A percentile compares a stretch with the other conserved stretches of the same genome.
Conservation (phyloP, 371 early-diverging fungal species). For the Rhizopus stolonifer region DNA sequence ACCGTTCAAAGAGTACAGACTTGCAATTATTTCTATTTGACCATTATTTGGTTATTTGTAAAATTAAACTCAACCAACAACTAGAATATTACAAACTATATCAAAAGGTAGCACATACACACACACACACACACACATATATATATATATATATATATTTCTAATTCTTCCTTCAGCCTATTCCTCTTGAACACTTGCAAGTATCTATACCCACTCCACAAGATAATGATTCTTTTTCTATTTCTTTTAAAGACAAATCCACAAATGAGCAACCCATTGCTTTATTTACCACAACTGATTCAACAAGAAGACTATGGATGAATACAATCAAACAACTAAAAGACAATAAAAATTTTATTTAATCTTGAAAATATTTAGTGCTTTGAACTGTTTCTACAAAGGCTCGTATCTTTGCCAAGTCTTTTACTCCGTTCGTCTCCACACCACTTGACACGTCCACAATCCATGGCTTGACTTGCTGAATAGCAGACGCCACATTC, state of each 20-base stretch:
- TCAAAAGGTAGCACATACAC: conserved; percentile 28
- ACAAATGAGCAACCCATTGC: conserved; percentile 2
- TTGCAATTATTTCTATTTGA: conserved; percentile 85
- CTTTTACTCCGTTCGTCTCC: conserved; percentile 75
- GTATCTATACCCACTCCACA: conserved; percentile 42
- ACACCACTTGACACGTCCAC: conserved; percentile 95
- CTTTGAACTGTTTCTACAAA: conserved; percentile 59
- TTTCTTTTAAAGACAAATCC: conserved; percentile 43
- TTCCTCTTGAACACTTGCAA: conserved; percentile 63
- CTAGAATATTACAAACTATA: conserved; percentile 43
- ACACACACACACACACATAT: too few relatives aligned
- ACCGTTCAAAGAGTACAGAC: conserved; percentile 61
- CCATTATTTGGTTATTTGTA: conserved; percentile 81
- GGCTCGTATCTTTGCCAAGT: conserved; percentile 61
- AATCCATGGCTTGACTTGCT: conserved; percentile 72
- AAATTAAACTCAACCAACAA: conserved; percentile 46
- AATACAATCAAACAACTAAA: conserved; percentile 11
- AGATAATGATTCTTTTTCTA: conserved; percentile 38
- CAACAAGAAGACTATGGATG: conserved; percentile 21
- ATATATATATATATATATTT: not conserved
- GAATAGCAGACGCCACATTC: conserved; percentile 77
- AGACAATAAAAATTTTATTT: not conserved
- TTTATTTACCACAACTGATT: conserved; percentile 10
- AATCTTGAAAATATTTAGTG: not conserved
- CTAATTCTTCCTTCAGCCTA: conserved; percentile 35